A percentile compares a stretch with the other conserved stretches of the same genome.
These are phyloP conservation scores for Aspergillus fumigatiaffinis DNA, from an alignment of 2,329 filamentous ascomycete genomes.

Conservation along the genomic window DNA sequence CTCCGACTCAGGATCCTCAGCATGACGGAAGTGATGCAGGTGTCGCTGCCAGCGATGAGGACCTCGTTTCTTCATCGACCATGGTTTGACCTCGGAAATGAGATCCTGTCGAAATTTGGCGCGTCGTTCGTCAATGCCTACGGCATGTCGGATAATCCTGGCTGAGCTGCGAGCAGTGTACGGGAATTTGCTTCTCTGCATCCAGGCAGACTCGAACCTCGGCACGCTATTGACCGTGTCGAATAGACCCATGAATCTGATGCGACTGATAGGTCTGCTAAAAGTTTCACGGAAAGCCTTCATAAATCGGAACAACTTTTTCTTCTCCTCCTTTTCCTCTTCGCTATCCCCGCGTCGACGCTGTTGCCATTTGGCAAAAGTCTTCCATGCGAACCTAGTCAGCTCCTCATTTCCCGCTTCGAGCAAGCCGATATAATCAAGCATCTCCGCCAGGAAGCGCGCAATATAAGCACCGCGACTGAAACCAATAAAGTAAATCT, in stretches of 20 bases:
- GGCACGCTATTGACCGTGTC: constrained; percentile 80
- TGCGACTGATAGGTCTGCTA: constrained; percentile 66
- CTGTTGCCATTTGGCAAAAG: constrained; percentile 42
- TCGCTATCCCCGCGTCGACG: constrained; percentile 20
- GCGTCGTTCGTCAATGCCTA: constrained; percentile 55
- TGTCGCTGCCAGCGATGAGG: constrained; percentile 19
- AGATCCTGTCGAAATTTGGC: constrained; percentile 58
- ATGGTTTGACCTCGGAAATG: constrained; percentile 44
- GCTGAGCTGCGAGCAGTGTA: constrained; percentile 53
- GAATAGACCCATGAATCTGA: constrained; percentile 73
- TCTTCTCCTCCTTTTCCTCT: constrained; percentile 24
- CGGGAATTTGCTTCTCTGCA: constrained; percentile 74
- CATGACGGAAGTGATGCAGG: constrained; percentile 19
- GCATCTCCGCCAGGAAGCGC: constrained; percentile 75
- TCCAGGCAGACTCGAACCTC: constrained; percentile 65
- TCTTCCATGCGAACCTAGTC: constrained; percentile 75
- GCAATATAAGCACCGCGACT: constrained; percentile 70
- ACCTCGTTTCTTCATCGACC: constrained; percentile 18
- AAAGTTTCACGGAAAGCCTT: constrained; percentile 77
- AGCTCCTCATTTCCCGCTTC: constrained; percentile 82
- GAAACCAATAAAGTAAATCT: constrained; percentile 71
- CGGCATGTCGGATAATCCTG: constrained; percentile 54
- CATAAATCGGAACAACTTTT: constrained; percentile 68
- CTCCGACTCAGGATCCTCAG: constrained; percentile 7
- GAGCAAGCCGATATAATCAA: constrained; percentile 75